Evolutionary conservation across 495 filamentous ascomycete species (phyloP).

Genomic region (Penicillium psychrofluorescens): DNA sequence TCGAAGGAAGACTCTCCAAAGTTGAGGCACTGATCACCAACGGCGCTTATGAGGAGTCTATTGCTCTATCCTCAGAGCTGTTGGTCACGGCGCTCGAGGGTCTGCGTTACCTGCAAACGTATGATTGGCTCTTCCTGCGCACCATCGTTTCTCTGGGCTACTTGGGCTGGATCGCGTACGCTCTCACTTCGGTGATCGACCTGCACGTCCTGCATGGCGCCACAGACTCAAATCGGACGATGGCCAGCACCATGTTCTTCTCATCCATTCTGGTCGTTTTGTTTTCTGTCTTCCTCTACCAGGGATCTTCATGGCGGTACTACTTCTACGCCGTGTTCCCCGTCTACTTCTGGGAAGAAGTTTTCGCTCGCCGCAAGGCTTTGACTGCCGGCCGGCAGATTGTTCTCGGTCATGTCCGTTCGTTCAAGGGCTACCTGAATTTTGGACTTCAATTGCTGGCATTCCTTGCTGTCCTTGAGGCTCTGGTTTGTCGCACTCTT

Average conservation of each 20-base stretch:
- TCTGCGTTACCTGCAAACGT: constrained; percentile 88
- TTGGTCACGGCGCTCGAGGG: constrained; percentile 75
- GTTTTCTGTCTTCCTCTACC: constrained; percentile 72
- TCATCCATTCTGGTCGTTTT: constrained; percentile 65
- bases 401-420: constrained; percentile 60
- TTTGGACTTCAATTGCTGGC: constrained; percentile 50
- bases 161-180: constrained; percentile 93
- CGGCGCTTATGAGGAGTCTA: constrained; percentile 64
- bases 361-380: constrained; percentile 70
- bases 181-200: constrained; percentile 85
- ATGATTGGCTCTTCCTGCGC: constrained; percentile 96
- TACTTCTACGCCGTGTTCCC: constrained; percentile 93
- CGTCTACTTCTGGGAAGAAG: constrained; percentile 93
- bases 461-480: constrained; percentile 71
- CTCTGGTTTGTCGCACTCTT: constrained; percentile 55
- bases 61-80: constrained; percentile 64
- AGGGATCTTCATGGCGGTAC: constrained; percentile 75
- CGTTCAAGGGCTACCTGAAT: constrained; percentile 45
- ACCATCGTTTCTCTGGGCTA: constrained; percentile 92
- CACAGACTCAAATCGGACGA: constrained; percentile 57
- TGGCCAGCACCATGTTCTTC: constrained; percentile 57
- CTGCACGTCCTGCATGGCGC: constrained; percentile 76
- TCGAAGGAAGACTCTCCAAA: constrained; percentile 58
- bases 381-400: constrained; percentile 58
- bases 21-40: constrained; percentile 62